Evolutionary conservation across 2,329 filamentous ascomycete species (phyloP), one percentile per base, ranked within the genome.

Genomic region (Epichloe brachyelytri): DNA sequence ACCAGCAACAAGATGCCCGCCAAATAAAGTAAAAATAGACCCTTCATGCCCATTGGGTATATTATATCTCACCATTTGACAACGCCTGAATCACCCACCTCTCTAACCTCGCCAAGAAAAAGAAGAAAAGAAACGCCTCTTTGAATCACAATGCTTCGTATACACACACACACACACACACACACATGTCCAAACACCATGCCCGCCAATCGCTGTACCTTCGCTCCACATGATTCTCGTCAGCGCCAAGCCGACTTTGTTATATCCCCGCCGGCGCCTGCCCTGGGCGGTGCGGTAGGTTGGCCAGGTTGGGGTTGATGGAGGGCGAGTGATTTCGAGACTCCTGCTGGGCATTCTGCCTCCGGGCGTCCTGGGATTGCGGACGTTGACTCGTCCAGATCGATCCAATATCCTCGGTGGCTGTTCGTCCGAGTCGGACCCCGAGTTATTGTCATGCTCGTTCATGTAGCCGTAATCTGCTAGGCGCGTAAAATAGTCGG

Each of bases 401-500:
- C 77, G 69, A 37, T 77, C 73, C 15, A 73, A 64, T 2, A 78
- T 71, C 5, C 75, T 66, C 30, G 69, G 63, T 48, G 64, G 69
- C 17, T 65, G 63, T n/a, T 72, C 71, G n/a, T 71, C 69, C 3
- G 63, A 65, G 11, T 70, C 71, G 17, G 68, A 72, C 15, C 64
- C 65, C 1, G 67, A 68, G 6, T 72, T 70, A 0, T 70, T 68
- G 1, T 66, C 66, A 6, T 56, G 57, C 15, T 63, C 65, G 12
- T 65, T 45, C 43, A 10, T 60, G 19, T 70, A 69, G 2, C 88
- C 83, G 51, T 86, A 85, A 56, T 88, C 78, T 0, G 86, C 86
- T 39, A 95, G 69, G 1, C 90, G 80, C 0, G 83, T 74, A 63
- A 96, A 96, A 65, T 96, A 96, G 61, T 95, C 90, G 1, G 88